phyloP scores from a whole-genome alignment of 768 basidiomycete genomes.

The Podaxis sp. region DNA sequence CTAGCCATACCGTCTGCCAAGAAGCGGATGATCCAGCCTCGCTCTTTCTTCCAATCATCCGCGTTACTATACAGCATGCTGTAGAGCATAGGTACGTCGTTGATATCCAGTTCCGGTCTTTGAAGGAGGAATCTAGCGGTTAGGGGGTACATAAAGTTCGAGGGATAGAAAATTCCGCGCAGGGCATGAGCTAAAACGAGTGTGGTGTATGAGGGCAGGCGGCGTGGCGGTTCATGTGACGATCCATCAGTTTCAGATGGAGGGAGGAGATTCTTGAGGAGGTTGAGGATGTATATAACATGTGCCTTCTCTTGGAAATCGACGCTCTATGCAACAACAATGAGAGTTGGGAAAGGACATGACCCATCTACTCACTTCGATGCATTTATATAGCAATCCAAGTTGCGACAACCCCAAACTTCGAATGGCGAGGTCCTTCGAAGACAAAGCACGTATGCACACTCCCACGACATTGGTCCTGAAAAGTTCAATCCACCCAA shows the following conservation, averaged over 20 bases:
- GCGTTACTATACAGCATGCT: constrained; percentile 79
- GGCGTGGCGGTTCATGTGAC: constrained; percentile 39
- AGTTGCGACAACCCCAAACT: constrained; percentile 62
- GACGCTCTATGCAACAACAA: constrained; percentile 38
- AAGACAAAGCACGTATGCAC: constrained; percentile 70
- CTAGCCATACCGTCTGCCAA: constrained; percentile 78
- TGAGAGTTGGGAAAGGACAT: background rate
- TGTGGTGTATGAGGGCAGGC: constrained; percentile 77
- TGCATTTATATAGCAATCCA: constrained; percentile 52
- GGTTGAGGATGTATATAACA: constrained; percentile 65
- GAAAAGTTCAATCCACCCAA: constrained; percentile 87
- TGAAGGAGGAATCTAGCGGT: constrained; percentile 89
- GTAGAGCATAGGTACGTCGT: constrained; percentile 91
- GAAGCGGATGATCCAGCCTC: constrained; percentile 87
- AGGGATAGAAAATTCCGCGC: constrained; percentile 81
- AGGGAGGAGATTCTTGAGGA: constrained; percentile 60
- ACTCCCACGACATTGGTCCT: constrained; percentile 77
- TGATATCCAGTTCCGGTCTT: constrained; percentile 74
- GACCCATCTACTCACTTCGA: constrained; percentile 53
- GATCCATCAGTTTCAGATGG: constrained; percentile 30
- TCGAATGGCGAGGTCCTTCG: constrained; percentile 60
- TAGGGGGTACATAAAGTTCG: constrained; percentile 84
- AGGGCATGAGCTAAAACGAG: constrained; percentile 84
- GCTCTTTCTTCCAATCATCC: constrained; percentile 84
- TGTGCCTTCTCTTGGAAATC: constrained; percentile 81